phyloP scores from a whole-genome alignment of 2,329 filamentous ascomycete genomes.

The Scedosporium aurantiacum region DNA sequence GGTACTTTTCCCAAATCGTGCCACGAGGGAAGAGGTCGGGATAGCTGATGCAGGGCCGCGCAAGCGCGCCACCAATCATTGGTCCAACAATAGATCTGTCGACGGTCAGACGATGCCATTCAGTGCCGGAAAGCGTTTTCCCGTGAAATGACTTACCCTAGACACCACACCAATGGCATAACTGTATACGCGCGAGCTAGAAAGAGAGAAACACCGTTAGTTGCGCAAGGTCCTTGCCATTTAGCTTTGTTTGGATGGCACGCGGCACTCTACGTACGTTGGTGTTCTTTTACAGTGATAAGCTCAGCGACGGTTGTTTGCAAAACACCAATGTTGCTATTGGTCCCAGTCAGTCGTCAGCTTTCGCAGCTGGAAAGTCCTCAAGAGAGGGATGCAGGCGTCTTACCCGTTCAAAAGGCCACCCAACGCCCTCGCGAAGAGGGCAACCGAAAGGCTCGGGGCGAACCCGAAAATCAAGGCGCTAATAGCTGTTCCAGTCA shows the following conservation, averaged over 20 bases:
- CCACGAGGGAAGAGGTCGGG: slow-evolving; percentile 60
- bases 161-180: slow-evolving; percentile 96
- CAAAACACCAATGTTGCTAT: slow-evolving; percentile 82
- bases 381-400: slow-evolving; percentile 1
- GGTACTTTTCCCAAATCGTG: slow-evolving; percentile 74
- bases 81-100: slow-evolving; percentile 79
- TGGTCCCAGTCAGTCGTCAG: slow-evolving; percentile 10
- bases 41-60: slow-evolving; percentile 75
- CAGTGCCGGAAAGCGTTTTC: not conserved
- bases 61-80: slow-evolving; percentile 80
- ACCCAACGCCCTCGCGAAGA: slow-evolving; percentile 79
- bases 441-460: slow-evolving; percentile 66
- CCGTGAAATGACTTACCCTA: slow-evolving; percentile 50
- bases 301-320: slow-evolving; percentile 93
- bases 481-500: slow-evolving; percentile 83
- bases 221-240: slow-evolving; percentile 9
- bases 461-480: slow-evolving; percentile 90
- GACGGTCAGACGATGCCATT: slow-evolving; percentile 16
- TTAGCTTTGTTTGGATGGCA: too few species aligned
- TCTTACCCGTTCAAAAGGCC: slow-evolving; percentile 80
- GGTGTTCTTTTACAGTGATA: slow-evolving; percentile 84
- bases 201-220: slow-evolving; percentile 6
- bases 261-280: slow-evolving; percentile 47
- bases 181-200: slow-evolving; percentile 85
- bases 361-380: not conserved